Percentiles rank a stretch among this genome's conserved stretches.
Conservation (phyloP, 805 yeast genomes). For the Cyberlindnera petersonii region DNA sequence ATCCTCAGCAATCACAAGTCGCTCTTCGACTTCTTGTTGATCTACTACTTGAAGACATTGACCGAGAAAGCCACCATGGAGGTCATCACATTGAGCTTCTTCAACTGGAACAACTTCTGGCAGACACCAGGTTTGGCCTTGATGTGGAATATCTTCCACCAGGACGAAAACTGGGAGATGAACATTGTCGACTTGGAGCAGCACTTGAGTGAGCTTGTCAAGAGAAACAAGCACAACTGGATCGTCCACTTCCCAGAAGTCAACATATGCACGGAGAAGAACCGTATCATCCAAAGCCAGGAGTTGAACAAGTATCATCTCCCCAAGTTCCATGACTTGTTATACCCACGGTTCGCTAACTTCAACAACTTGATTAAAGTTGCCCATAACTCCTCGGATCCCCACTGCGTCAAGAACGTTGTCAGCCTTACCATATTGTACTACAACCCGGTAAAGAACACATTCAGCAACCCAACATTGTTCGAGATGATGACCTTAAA, state of each 20-base stretch:
- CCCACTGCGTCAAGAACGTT: constrained; percentile 17
- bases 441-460: constrained; percentile 30
- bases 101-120: constrained; percentile 70
- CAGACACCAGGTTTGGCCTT: constrained; percentile 52
- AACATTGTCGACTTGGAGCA: constrained; percentile 34
- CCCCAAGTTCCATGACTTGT: constrained; percentile 54
- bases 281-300: constrained; percentile 44
- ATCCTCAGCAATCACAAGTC: constrained; percentile 61
- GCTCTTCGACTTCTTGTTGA: constrained; percentile 57
- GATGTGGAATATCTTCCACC: constrained; percentile 42
- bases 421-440: constrained; percentile 37
- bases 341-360: constrained; percentile 75
- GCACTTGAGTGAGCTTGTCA: constrained; percentile 26
- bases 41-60: constrained; percentile 34
- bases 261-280: constrained; percentile 54
- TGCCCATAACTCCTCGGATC: constrained; percentile 2
- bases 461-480: constrained; percentile 34
- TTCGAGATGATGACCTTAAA: constrained; percentile 34
- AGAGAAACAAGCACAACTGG: constrained; percentile 49
- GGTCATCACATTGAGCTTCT: constrained; percentile 41
- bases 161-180: constrained; percentile 68
- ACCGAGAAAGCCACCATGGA: constrained; percentile 25
- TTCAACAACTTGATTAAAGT: constrained; percentile 44
- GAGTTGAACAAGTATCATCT: constrained; percentile 54
- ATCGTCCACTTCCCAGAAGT: constrained; percentile 83